A percentile compares a stretch with the other conserved stretches of the same genome.
Conservation (phyloP, 768 basidiomycete species). For the Sutorius australiensis region DNA sequence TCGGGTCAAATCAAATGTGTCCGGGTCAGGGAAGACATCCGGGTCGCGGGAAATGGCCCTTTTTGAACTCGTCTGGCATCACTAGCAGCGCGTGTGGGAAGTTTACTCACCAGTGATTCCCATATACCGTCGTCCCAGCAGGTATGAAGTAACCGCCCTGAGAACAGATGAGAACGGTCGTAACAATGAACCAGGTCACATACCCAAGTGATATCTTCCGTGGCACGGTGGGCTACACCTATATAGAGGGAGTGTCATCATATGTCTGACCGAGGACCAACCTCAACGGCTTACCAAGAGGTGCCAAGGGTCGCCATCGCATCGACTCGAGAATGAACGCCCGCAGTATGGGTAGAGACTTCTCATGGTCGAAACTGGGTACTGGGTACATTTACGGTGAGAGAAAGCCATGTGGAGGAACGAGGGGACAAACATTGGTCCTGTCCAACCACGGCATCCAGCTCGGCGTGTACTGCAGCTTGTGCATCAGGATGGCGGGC, state of each 20-base stretch:
- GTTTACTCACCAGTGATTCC: conserved; percentile 15
- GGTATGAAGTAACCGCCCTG: conserved; percentile 19
- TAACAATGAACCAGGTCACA: background rate
- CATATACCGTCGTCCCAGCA: conserved; percentile 14
- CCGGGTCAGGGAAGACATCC: conserved; percentile 35
- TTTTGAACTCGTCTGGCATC: background rate
- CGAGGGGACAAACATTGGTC: conserved; percentile 11
- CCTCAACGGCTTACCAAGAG: conserved; percentile 15
- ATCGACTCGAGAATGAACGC: conserved; percentile 35
- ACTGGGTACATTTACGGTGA: conserved; percentile 16
- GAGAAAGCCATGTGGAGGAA: background rate
- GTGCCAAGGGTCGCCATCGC: conserved; percentile 32
- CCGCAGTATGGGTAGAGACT: conserved; percentile 27
- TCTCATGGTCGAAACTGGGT: conserved; percentile 34
- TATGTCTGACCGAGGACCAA: background rate
- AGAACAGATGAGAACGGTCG: background rate
- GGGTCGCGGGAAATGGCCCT: conserved; percentile 37
- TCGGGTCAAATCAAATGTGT: conserved; percentile 35
- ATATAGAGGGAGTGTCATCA: background rate
- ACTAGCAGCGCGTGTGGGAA: background rate
- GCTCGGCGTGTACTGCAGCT: conserved; percentile 45
- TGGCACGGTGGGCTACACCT: conserved; percentile 15
- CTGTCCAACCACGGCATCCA: conserved; percentile 46
- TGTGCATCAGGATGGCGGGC: conserved; percentile 49
- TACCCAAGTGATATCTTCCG: conserved; percentile 17